These are phyloP conservation scores for Beauveria varroae DNA, from an alignment of 2,329 filamentous ascomycete species.

Conservation along the genomic window DNA sequence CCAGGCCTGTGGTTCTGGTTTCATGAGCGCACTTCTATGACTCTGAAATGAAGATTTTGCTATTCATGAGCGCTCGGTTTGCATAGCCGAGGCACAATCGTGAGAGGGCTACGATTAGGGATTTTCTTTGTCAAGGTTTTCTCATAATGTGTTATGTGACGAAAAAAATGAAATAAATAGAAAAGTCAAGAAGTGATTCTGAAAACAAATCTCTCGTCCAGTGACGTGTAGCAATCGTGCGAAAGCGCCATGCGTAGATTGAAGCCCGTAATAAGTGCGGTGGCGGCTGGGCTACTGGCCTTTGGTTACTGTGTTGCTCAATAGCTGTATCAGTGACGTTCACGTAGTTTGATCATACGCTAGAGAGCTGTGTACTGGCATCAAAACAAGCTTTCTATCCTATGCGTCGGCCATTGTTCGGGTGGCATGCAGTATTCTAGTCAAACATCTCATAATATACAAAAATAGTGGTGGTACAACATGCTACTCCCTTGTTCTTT, in stretches of 20 bases:
- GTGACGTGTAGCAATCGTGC: no score
- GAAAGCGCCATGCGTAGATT: no score
- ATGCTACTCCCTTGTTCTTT: neutral
- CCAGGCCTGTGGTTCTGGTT: conserved; percentile 14
- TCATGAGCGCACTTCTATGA: conserved; percentile 38
- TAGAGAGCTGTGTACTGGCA: no score
- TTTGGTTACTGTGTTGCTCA: accelerated
- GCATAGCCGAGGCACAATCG: conserved; percentile 34
- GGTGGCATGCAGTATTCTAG: neutral
- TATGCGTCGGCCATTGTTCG: neutral
- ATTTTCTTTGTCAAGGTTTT: conserved; percentile 30
- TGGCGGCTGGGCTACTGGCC: no score
- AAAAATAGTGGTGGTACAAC: neutral
- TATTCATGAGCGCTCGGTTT: conserved; percentile 36
- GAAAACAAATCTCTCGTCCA: neutral
- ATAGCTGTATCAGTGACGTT: neutral
- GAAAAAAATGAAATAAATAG: conserved; percentile 39
- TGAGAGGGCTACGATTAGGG: conserved; percentile 34
- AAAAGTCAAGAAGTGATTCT: conserved; percentile 36
- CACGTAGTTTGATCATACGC: no score
- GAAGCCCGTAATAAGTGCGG: no score
- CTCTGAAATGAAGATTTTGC: conserved; percentile 32
- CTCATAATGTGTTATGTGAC: conserved; percentile 36
- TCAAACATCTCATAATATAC: neutral
- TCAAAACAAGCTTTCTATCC: neutral